Evolutionary conservation across 495 filamentous ascomycete species (phyloP), one percentile per base, ranked within the genome.

Genomic region (Penicillium silybi): DNA sequence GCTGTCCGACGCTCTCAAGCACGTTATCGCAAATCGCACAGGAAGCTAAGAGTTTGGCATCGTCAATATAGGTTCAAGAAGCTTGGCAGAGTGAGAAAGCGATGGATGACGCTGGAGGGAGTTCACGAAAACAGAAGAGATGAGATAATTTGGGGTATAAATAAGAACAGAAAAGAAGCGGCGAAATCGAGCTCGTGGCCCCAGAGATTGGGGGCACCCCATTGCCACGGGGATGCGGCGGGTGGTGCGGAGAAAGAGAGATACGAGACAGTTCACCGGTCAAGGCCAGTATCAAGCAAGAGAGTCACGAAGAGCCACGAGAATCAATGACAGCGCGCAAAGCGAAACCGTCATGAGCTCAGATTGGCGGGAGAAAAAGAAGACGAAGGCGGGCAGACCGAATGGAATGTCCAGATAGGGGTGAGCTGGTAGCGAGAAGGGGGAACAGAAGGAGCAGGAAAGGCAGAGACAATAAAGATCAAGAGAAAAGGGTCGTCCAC

Each of bases 41-140:
- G 55, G 57, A 52, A 68, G 71, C 71, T 76, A 76, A 63, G 58
- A 66, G 25, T 48, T 59, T 56, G 65, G 60, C 46, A 74, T 61
- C 41, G 66, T 71, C 62, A 73, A 73, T 59, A 67, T 73, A 64
- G 67, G 65, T 68, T 43, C 58, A 62, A 48, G 56, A 62, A 62
- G 60, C 46, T 57, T 62, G 41, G 58, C 50, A 46, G 56, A 50
- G 56, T 51, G 55, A 47, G 43, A 46, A 54, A 56, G 52, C 43
- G 29, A 43, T 43, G 56, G 47, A 51, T 52, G 44, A 47, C 22
- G 50, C 50, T 44, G 56, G 59, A 52, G 43, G 45, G 53, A 50
- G 42, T 42, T 59, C 32, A 52, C 40, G 32, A 44, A 52, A 44
- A 61, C 52, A 55, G 41, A 55, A 62, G 47, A 60, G 50, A 62